Conservation (phyloP, 495 filamentous ascomycete genomes). For the Penicillium salamii region DNA sequence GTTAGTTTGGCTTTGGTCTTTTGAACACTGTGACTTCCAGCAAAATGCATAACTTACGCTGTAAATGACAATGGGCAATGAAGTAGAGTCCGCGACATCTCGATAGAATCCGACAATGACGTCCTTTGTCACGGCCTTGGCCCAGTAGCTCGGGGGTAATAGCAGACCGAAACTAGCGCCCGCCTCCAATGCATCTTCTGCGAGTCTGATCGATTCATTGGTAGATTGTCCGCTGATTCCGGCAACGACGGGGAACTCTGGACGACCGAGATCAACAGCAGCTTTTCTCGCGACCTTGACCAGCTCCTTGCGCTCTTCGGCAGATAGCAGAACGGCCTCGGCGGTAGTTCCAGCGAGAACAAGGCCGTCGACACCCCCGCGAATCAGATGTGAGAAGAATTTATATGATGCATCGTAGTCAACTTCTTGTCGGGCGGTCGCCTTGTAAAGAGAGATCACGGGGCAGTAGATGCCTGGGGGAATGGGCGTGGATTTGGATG, state of each 20-base stretch:
- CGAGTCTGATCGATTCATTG: constrained; percentile 62
- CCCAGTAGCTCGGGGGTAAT: constrained; percentile 59
- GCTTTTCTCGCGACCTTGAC: constrained; percentile 46
- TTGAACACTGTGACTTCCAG: too few species aligned
- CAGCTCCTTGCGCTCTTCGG: constrained; percentile 49
- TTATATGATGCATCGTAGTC: constrained; percentile 37
- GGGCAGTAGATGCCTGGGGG: constrained; percentile 41
- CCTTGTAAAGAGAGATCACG: constrained; percentile 36
- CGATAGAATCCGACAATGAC: constrained; percentile 57
- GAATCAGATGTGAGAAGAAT: constrained; percentile 28
- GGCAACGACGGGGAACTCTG: constrained; percentile 51
- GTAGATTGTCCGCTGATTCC: constrained; percentile 60
- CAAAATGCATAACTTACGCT: constrained; percentile 35
- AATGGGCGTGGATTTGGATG: constrained; percentile 21
- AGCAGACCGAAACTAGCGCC: constrained; percentile 56
- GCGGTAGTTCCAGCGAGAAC: constrained; percentile 59
- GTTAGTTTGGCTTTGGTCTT: too few species aligned
- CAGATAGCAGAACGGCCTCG: constrained; percentile 56
- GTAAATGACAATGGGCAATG: constrained; percentile 60
- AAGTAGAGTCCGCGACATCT: constrained; percentile 47
- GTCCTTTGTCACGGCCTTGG: constrained; percentile 49
- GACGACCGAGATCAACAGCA: constrained; percentile 58
- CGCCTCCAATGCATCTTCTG: constrained; percentile 51
- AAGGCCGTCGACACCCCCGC: constrained; percentile 46
- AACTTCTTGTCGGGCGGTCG: constrained; percentile 34